Evolutionary conservation across 768 basidiomycete genomes (phyloP).

Genomic region (Suillus placidus): DNA sequence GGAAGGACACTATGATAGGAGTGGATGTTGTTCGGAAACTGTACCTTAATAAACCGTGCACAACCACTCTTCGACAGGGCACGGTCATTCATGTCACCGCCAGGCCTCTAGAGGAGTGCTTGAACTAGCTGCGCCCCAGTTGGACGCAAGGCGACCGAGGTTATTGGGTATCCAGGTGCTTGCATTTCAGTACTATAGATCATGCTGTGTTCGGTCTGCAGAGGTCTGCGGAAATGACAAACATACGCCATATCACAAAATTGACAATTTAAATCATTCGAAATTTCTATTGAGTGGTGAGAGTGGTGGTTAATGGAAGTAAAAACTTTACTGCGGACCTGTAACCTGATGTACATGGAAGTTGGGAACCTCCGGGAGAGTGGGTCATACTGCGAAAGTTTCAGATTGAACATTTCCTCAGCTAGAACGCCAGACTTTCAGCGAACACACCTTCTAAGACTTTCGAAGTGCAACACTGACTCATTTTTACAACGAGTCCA

Average conservation of each 20-base stretch:
- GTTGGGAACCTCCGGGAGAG: neutral
- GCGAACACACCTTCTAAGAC: neutral
- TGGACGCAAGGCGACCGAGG: conserved; percentile 46
- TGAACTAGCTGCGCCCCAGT: conserved; percentile 73
- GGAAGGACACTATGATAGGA: conserved; percentile 57
- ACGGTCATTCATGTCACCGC: conserved; percentile 59
- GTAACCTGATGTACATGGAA: neutral
- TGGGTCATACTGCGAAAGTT: neutral
- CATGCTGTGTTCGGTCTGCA: conserved; percentile 56
- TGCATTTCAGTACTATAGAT: conserved; percentile 49
- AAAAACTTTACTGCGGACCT: neutral
- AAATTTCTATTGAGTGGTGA: neutral
- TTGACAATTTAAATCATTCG: neutral
- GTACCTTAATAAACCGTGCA: conserved; percentile 46
- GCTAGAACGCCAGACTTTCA: neutral
- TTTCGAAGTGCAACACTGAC: neutral
- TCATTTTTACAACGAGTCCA: too few relatives aligned
- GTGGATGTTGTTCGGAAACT: conserved; percentile 56
- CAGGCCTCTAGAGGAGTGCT: conserved; percentile 58
- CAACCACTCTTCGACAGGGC: conserved; percentile 38
- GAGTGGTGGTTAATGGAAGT: neutral
- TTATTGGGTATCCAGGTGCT: conserved; percentile 57
- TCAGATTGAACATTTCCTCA: neutral
- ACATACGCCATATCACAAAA: neutral
- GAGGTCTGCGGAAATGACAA: neutral